A percentile compares a stretch with the other conserved stretches of the same genome.
phyloP scores from a whole-genome alignment of 2,329 filamentous ascomycete species.

The Claviceps sp. region DNA sequence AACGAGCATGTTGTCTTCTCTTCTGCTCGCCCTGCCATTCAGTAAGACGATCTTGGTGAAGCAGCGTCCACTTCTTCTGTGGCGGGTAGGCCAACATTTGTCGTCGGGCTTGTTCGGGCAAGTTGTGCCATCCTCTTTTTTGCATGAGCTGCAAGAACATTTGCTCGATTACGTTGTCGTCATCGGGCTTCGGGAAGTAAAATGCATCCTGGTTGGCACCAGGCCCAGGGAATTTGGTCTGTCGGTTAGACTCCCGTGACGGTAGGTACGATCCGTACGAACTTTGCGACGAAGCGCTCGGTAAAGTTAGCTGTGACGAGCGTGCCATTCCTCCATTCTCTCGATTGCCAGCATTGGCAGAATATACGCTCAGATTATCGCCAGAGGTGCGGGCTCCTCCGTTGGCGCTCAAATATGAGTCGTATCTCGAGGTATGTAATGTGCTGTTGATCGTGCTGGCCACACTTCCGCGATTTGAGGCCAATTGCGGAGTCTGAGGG shows the following conservation, averaged over 20 bases:
- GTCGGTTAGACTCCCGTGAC: constrained; percentile 42
- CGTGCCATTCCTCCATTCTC: constrained; percentile 19
- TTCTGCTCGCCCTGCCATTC: constrained; percentile 94
- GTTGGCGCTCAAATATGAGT: constrained; percentile 47
- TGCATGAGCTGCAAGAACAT: constrained; percentile 93
- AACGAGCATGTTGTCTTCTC: constrained; percentile 59
- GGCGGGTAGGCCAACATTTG: constrained; percentile 96
- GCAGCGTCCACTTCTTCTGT: constrained; percentile 92
- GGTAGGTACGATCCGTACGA: constrained; percentile 36
- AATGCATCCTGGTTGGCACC: constrained; percentile 34
- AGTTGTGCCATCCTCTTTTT: constrained; percentile 92
- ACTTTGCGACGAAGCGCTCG: constrained; percentile 42
- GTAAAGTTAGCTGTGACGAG: constrained; percentile 31
- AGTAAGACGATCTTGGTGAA: constrained; percentile 86
- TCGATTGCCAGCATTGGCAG: constrained; percentile 38
- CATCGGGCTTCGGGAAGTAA: constrained; percentile 57
- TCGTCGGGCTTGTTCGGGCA: constrained; percentile 83
- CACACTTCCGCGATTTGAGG: constrained; percentile 37
- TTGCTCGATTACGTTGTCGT: constrained; percentile 75
- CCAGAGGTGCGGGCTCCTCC: constrained; percentile 41
- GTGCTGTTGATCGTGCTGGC: constrained; percentile 36
- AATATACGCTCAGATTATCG: constrained; percentile 42
- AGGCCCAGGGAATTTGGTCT: constrained; percentile 36
- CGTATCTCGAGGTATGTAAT: constrained; percentile 46
- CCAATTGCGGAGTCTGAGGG: constrained; percentile 71